These are phyloP conservation scores for Ascochyta pisi DNA, from an alignment of 2,329 filamentous ascomycete genomes.

Conservation along the genomic window DNA sequence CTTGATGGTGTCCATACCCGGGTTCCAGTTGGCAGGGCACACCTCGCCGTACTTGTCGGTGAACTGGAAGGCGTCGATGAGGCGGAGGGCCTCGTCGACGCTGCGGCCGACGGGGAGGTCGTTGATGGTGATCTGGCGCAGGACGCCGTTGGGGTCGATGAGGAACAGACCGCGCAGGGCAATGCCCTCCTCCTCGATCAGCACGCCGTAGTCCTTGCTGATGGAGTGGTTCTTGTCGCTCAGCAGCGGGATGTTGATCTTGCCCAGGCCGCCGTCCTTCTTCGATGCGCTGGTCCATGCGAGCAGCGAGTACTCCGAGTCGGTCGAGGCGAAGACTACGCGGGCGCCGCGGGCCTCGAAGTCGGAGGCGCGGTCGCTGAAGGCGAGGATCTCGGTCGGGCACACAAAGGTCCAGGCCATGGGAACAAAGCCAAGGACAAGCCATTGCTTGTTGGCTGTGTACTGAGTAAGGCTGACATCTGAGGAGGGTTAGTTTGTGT, in stretches of 20 bases:
- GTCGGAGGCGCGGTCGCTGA: constrained; percentile 66
- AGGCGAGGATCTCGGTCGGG: constrained; percentile 71
- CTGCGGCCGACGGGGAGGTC: constrained; percentile 69
- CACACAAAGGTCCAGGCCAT: constrained; percentile 74
- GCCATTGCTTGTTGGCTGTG: constrained; percentile 60
- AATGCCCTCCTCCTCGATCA: constrained; percentile 69
- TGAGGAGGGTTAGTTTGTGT: constrained; percentile 25
- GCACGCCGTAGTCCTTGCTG: constrained; percentile 67
- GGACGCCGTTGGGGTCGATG: constrained; percentile 68
- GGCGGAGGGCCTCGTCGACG: constrained; percentile 68
- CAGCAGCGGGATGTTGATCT: constrained; percentile 66
- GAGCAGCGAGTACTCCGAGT: constrained; percentile 65
- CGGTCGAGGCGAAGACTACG: constrained; percentile 68
- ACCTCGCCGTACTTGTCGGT: constrained; percentile 54
- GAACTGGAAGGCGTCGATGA: constrained; percentile 60
- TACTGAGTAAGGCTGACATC: constrained; percentile 50
- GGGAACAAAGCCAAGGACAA: constrained; percentile 71
- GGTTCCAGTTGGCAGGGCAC: constrained; percentile 54
- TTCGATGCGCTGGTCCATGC: constrained; percentile 66
- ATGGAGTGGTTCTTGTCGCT: constrained; percentile 68
- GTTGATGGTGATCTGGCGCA: constrained; percentile 70
- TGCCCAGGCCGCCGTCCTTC: constrained; percentile 67
- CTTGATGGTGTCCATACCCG: constrained; percentile 50
- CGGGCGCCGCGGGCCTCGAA: constrained; percentile 66
- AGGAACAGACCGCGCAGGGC: constrained; percentile 70